Evolutionary conservation across 1,139 yeast genomes (phyloP), one percentile per base, ranked within the genome.

Genomic region (Pichia sp.): DNA sequence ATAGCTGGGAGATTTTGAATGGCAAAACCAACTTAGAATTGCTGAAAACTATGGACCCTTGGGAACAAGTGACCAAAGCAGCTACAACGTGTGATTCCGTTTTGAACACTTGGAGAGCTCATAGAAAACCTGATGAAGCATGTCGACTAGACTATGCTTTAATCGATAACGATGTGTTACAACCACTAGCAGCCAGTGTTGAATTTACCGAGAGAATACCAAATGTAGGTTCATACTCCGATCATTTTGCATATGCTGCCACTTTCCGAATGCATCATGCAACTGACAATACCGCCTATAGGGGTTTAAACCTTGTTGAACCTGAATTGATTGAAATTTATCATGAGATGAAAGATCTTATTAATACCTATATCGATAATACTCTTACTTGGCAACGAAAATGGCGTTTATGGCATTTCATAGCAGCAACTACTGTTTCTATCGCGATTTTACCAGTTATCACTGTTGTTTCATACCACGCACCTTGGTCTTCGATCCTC

Each of bases 71-170:
- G 14, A 55, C 56, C 2, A 49, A 65, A 23, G 96, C 86, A 3
- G 97, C 96, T 1, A 76, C 83, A 5, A 93, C 99, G 0, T 88
- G 97, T 60, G 95, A 91, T 58, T 84, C 95, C 2, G 70, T 69
- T 28, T 63, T 89, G 42, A 91, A 91, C 58, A 83, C 96, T 2
- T 93, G 95, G 95, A 71, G 97, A 49, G 71, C 74, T 1, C 47
- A 63, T 17, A 66, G 86, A 38, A 62, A 71, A 20, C 71, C 72
- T 0, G 70, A 74, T 47, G 93, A 86, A 49, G 98, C 98, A 1
- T 83, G 93, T 54, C 69, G 99, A 36, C 68, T 91, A 41, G 99
- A 93, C 57, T 91, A 91, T 58, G 93, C 95, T 1, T 69, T 91
- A 46, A 75, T 84, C 40, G 95, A 85, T 55, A 61, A 74, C 2